Evolutionary conservation across 2,329 filamentous ascomycete genomes (phyloP).

Genomic region (Leptodontidium sp.): DNA sequence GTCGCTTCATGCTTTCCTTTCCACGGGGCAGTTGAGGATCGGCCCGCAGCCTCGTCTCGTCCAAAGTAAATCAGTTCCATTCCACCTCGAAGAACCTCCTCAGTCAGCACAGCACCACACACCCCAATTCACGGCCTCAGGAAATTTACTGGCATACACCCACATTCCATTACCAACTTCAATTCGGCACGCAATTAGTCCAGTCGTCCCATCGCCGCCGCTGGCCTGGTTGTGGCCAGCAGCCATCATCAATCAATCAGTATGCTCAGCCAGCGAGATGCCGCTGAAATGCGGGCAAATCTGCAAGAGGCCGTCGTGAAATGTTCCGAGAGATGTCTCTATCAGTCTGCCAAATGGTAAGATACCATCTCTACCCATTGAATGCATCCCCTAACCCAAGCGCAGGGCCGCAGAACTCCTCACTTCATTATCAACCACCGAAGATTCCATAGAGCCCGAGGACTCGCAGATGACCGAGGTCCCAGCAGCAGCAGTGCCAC

Average conservation of each 20-base stretch:
- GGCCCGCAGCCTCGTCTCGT: constrained; percentile 18
- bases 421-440: constrained; percentile 73
- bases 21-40: background rate
- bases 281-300: constrained; percentile 62
- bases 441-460: constrained; percentile 60
- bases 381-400: constrained; percentile 30
- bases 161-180: background rate
- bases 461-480: constrained; percentile 66
- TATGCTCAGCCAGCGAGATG: constrained; percentile 53
- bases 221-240: background rate
- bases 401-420: constrained; percentile 92
- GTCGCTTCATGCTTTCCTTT: constrained; percentile 3
- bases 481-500: constrained; percentile 57
- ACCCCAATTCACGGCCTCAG: background rate
- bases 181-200: background rate
- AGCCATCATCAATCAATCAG: background rate
- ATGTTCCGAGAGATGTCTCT: constrained; percentile 93
- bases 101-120: background rate
- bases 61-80: too few species aligned
- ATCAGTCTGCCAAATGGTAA: constrained; percentile 96
- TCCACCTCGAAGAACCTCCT: background rate
- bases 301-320: constrained; percentile 87
- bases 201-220: background rate
- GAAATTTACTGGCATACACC: background rate
- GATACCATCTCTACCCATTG: background rate